Percentiles rank a stretch among this genome's conserved stretches.
These are phyloP conservation scores for Flaveria brownii DNA, from an alignment of 129 eudicot species.

Conservation along the genomic window DNA sequence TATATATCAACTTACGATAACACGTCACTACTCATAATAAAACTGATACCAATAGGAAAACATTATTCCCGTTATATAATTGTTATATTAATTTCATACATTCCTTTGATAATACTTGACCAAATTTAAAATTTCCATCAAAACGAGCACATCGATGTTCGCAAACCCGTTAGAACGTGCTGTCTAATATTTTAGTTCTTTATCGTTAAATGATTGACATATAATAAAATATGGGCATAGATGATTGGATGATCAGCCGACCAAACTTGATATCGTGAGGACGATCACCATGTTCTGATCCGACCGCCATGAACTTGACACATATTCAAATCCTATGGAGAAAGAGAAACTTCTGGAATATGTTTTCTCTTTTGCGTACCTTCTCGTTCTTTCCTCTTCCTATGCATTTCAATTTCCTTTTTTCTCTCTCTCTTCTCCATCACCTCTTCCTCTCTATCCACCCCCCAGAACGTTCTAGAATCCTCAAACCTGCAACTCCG, in stretches of 20 bases:
- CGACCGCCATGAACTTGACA: conserved; percentile 32
- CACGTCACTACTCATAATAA: no score
- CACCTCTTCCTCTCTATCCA: background rate
- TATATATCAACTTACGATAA: no score
- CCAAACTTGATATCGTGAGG: background rate
- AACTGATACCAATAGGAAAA: no score
- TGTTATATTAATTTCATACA: no score
- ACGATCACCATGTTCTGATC: conserved; percentile 1
- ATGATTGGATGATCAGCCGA: background rate
- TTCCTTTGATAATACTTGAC: no score
- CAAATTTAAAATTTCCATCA: no score
- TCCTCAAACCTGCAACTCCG: conserved; percentile 26
- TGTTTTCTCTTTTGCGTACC: conserved; percentile 20
- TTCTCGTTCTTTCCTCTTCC: conserved; percentile 45
- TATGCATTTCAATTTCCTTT: background rate
- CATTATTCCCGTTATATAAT: no score
- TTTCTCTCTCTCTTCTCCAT: conserved; percentile 13
- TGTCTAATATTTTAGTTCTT: no score
- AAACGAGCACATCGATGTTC: no score
- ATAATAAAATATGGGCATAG: no score
- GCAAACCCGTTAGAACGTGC: no score
- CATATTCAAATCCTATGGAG: conserved; percentile 32
- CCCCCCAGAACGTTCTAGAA: conserved; percentile 65
- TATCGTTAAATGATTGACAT: no score
- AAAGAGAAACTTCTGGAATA: conserved; percentile 41